Evolutionary conservation across 2,329 filamentous ascomycete species (phyloP).

Genomic region (Nothopassalora personata): DNA sequence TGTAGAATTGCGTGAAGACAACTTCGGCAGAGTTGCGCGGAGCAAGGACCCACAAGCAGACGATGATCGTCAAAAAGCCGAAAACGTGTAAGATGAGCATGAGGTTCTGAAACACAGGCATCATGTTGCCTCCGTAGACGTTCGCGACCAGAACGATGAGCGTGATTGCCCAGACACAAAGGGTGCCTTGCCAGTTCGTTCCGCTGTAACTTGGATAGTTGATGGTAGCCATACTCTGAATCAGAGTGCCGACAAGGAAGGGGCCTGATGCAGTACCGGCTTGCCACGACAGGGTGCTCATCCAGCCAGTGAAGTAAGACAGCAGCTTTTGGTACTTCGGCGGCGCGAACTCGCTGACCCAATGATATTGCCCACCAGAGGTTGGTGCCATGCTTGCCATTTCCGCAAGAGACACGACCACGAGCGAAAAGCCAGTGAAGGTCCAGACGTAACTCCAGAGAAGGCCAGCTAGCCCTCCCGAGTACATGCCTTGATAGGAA

Average conservation of each 20-base stretch:
- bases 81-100: conserved; percentile 37
- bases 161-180: conserved; percentile 45
- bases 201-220: conserved; percentile 39
- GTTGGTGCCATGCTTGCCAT: conserved; percentile 34
- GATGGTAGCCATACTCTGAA: conserved; percentile 42
- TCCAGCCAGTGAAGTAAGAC: conserved; percentile 40
- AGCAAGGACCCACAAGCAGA: conserved; percentile 27
- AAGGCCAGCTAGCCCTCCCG: conserved; percentile 26
- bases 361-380: conserved; percentile 29
- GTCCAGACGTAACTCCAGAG: conserved; percentile 28
- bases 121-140: conserved; percentile 29
- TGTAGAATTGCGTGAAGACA: conserved; percentile 37
- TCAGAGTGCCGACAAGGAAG: conserved; percentile 45
- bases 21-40: conserved; percentile 24
- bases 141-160: conserved; percentile 42
- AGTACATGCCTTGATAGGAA: conserved; percentile 15
- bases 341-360: conserved; percentile 32
- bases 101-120: conserved; percentile 37
- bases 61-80: conserved; percentile 33
- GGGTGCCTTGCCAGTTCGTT: conserved; percentile 45
- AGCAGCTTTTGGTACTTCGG: conserved; percentile 26
- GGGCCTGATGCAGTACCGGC: conserved; percentile 45
- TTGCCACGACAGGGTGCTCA: conserved; percentile 48
- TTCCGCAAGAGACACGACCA: conserved; percentile 27
- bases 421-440: conserved; percentile 21